A percentile compares a stretch with the other conserved stretches of the same genome.
These are phyloP conservation scores for Candida glucosophila DNA, from an alignment of 1,139 yeast species.

Conservation along the genomic window DNA sequence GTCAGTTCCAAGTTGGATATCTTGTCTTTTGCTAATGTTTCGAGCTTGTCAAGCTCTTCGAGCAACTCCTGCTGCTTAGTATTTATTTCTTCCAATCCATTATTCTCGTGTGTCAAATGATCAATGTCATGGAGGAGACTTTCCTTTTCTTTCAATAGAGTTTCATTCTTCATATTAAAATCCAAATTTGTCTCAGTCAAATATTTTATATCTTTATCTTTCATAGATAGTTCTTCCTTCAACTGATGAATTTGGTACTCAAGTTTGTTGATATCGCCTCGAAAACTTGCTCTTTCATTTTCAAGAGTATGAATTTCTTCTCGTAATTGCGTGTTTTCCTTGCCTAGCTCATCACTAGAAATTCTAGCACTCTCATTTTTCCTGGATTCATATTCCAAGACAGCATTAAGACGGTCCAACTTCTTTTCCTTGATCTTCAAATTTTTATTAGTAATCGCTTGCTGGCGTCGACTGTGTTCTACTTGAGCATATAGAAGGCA, in stretches of 20 bases:
- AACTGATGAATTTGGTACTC: constrained; percentile 4
- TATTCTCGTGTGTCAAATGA: constrained; percentile 6
- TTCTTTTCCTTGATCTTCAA: constrained; percentile 14
- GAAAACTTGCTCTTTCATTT: no score
- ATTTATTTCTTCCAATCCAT: constrained; percentile 10
- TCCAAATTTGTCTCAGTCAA: constrained; percentile 9
- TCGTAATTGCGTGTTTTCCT: background rate
- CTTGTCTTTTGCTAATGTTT: constrained; percentile 15
- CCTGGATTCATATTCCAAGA: no score
- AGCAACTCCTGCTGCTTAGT: constrained; percentile 14
- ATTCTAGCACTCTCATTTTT: constrained; percentile 8
- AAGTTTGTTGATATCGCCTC: constrained; percentile 2
- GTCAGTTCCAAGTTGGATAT: constrained; percentile 13
- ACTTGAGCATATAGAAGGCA: constrained; percentile 21
- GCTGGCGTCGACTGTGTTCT: constrained; percentile 21
- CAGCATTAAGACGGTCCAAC: no score
- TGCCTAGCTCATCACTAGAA: constrained; percentile 6
- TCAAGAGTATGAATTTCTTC: no score
- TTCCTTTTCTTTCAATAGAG: constrained; percentile 11
- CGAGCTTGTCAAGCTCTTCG: constrained; percentile 14
- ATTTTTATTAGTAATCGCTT: constrained; percentile 20
- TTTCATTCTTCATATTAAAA: constrained; percentile 8
- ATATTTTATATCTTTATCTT: no score
- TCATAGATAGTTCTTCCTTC: constrained; percentile 7
- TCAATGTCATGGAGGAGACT: constrained; percentile 7